Evolutionary conservation across 306 rosid species (phyloP).

Genomic region (Malus sieversii): DNA sequence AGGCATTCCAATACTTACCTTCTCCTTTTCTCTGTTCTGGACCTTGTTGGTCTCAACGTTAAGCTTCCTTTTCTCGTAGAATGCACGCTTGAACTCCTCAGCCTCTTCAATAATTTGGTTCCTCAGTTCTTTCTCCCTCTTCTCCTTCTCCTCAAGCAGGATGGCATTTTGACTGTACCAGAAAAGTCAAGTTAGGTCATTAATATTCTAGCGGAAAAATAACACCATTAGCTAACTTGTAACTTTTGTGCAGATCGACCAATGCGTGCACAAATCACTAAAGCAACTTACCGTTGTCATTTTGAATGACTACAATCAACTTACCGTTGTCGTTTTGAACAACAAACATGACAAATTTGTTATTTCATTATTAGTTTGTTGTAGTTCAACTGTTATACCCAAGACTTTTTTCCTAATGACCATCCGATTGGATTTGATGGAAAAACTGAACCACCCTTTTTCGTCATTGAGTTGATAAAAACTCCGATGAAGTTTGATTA

Average conservation of each 20-base stretch:
- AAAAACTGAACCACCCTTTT: not conserved
- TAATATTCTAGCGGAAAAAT: not conserved
- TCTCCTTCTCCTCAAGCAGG: constrained; percentile 88
- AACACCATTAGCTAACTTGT: not conserved
- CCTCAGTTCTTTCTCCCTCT: constrained; percentile 83
- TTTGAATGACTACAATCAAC: too few species aligned
- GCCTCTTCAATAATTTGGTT: constrained; percentile 89
- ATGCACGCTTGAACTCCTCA: constrained; percentile 67
- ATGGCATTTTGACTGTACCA: constrained; percentile 77
- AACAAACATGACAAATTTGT: not conserved
- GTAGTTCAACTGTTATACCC: not conserved
- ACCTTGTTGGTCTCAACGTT: constrained; percentile 81
- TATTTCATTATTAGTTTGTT: not conserved
- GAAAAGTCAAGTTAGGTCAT: constrained; percentile 11
- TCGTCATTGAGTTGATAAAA: not conserved
- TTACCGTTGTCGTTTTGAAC: not conserved
- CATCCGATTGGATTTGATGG: not conserved
- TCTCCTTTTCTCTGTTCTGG: constrained; percentile 88
- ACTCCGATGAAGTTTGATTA: not conserved
- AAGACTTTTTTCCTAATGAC: not conserved
- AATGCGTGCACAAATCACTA: not conserved
- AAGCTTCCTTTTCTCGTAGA: constrained; percentile 92
- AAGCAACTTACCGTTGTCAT: not conserved
- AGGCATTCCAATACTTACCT: constrained; percentile 39
- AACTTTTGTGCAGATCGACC: not conserved